Evolutionary conservation across 106 monocot species (phyloP), one percentile per base, ranked within the genome.

Genomic region (Acanthochlamys bracteata): DNA sequence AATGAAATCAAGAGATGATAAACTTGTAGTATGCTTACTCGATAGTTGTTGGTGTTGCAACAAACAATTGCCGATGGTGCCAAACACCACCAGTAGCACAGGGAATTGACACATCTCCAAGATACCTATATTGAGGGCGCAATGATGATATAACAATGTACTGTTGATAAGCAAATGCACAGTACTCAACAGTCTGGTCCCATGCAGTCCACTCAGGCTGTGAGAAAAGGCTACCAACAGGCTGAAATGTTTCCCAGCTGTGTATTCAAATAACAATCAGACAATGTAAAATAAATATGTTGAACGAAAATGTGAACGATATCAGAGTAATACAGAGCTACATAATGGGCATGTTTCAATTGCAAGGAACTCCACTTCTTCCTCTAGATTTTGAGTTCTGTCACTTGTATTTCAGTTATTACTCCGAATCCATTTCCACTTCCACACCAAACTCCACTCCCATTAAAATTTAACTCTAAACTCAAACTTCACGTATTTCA

Each of bases 191-290:
- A 26, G 96, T 96, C 69, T 91, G 88, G 71, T 96, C 96, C 96
- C 96, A 96, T 52, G 91, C 96, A 60, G 88, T 79, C 96, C 96
- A 96, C 82, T 96, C 96, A 24, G 96, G 96, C 71, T 96, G 96
- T 14, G 88, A 75, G 65, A 96, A 71, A 67, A 96, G 88, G 45
- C 91, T 88, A 33, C 96, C 83, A 26, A 96, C 91, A 58, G 96
- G 76, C 75, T 91, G 96, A 65, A 76, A 91, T 26, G 88, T 96
- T 60, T 96, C 96, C 96, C 96, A 96, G 64, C 96, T 96, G 86
- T 75, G 81, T 20, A 54, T 54, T 13, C 43, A 43, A 43, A 13
- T 13, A 43, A 13, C 43, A 43, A 43, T n/a, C n/a, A n/a, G n/a
- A n/a, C n/a, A n/a, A n/a, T n/a, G n/a, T n/a, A n/a, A n/a, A n/a